These are phyloP conservation scores for Trichoderma citrinoviride DNA, from an alignment of 2,329 filamentous ascomycete species.

Conservation along the genomic window DNA sequence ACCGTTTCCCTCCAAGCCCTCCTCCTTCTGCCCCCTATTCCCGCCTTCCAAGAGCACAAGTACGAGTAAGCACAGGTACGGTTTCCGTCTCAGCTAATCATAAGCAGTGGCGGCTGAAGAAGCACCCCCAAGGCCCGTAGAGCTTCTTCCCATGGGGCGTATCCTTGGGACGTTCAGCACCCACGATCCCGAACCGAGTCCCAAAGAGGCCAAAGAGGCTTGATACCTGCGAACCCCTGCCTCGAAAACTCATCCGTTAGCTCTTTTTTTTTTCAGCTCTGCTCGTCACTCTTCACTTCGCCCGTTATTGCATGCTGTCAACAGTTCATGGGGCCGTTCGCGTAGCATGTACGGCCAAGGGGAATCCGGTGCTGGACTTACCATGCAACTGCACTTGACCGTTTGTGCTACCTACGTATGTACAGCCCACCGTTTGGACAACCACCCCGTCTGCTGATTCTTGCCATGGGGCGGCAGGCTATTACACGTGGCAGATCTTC, in stretches of 20 bases:
- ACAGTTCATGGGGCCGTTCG: background rate
- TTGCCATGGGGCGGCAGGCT: background rate
- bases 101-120: background rate
- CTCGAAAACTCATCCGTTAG: background rate
- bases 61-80: conserved; percentile 1
- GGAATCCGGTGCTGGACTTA: background rate
- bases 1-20: background rate
- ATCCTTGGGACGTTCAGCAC: background rate
- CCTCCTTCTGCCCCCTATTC: background rate
- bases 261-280: background rate
- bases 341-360: background rate
- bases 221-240: background rate
- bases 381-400: background rate
- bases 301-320: background rate
- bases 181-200: background rate
- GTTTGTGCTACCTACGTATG: background rate
- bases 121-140: background rate
- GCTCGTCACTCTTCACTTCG: background rate
- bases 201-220: background rate
- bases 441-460: no score
- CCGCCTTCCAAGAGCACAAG: no score
- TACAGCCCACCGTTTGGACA: no score
- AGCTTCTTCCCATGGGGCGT: background rate
- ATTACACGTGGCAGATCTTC: background rate
- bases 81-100: background rate